Conservation (phyloP, 768 basidiomycete species). For the Roridomyces roridus region DNA sequence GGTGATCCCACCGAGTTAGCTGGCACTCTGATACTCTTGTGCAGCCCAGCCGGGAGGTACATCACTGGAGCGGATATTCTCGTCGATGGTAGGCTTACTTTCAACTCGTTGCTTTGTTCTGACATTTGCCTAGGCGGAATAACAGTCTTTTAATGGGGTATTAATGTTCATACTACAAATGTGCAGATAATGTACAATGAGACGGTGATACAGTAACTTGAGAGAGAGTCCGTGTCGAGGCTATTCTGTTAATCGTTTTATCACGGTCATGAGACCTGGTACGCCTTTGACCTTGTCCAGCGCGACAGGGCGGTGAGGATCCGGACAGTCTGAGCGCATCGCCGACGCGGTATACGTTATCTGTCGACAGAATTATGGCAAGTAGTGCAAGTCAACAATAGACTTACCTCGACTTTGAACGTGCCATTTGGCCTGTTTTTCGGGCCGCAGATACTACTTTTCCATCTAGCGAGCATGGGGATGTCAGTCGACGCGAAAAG, state of each 20-base stretch:
- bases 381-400: not conserved
- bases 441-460: slow-evolving; percentile 60
- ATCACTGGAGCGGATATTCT: slow-evolving; percentile 50
- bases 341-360: slow-evolving; percentile 68
- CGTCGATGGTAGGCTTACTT: slow-evolving; percentile 42
- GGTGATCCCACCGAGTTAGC: slow-evolving; percentile 46
- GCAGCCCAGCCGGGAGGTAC: slow-evolving; percentile 48
- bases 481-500: slow-evolving; percentile 13
- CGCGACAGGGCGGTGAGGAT: slow-evolving; percentile 68
- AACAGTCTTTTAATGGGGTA: not conserved
- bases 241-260: slow-evolving; percentile 41
- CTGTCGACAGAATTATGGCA: slow-evolving; percentile 38
- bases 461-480: slow-evolving; percentile 54
- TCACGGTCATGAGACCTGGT: slow-evolving; percentile 79
- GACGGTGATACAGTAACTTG: slow-evolving; percentile 13
- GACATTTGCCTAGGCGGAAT: not conserved
- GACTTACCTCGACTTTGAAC: slow-evolving; percentile 68
- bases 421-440: slow-evolving; percentile 54
- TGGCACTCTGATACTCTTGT: slow-evolving; percentile 46
- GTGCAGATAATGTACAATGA: slow-evolving; percentile 13
- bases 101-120: not conserved
- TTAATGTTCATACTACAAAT: too few species aligned
- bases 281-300: slow-evolving; percentile 65
- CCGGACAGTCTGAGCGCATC: slow-evolving; percentile 53
- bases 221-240: not conserved